Conservation (phyloP, 306 rosid genomes). For the Ormosia semicastrata region DNA sequence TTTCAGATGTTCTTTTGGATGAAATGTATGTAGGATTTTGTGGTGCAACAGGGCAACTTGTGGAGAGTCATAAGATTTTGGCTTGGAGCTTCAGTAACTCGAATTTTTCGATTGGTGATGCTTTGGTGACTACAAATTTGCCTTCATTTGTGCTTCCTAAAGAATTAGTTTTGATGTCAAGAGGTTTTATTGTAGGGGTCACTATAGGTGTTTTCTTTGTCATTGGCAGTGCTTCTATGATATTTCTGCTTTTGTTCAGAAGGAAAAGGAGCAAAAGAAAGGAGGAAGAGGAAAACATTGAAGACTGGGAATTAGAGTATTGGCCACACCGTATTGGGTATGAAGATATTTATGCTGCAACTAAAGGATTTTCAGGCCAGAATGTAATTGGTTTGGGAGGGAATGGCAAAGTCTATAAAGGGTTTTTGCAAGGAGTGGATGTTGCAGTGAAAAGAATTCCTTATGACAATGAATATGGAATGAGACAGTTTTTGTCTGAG, state of each 20-base stretch:
- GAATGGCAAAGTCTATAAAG: conserved; percentile 62
- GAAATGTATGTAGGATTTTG: conserved; percentile 51
- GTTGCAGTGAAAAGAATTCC: conserved; percentile 54
- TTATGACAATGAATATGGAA: conserved; percentile 35
- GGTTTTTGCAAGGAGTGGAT: conserved; percentile 40
- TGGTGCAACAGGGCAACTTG: conserved; percentile 50
- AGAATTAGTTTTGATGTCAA: conserved; percentile 25
- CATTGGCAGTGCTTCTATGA: conserved; percentile 13
- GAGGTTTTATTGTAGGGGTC: conserved; percentile 41
- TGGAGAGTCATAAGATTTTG: conserved; percentile 51
- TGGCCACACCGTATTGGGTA: conserved; percentile 61
- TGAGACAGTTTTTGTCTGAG: conserved; percentile 62
- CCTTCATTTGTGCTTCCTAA: conserved; percentile 54
- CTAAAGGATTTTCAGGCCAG: conserved; percentile 48
- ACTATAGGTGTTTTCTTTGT: conserved; percentile 31
- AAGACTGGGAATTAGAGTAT: conserved; percentile 61
- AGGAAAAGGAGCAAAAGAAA: conserved; percentile 31
- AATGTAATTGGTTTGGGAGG: conserved; percentile 60
- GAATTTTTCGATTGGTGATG: conserved; percentile 50
- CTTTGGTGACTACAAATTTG: conserved; percentile 46
- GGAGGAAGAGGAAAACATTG: conserved; percentile 30
- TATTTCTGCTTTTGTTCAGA: conserved; percentile 11
- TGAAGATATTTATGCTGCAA: conserved; percentile 47
- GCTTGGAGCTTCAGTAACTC: conserved; percentile 57
- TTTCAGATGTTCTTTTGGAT: conserved; percentile 46